A percentile compares a stretch with the other conserved stretches of the same genome.
phyloP scores from a whole-genome alignment of 371 early-diverging fungal species.

The Syncephalis plumigaleata region DNA sequence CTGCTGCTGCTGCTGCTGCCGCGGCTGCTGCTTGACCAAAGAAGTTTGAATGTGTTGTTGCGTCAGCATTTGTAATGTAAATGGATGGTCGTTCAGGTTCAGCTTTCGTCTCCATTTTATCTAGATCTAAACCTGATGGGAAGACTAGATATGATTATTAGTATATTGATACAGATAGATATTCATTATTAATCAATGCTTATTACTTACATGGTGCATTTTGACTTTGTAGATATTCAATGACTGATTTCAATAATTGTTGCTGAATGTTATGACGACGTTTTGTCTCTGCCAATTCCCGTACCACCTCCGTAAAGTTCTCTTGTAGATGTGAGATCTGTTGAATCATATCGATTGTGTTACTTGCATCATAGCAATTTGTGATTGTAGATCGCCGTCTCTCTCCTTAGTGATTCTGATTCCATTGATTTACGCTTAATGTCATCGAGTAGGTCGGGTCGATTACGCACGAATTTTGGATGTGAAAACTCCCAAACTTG shows the following conservation, averaged over 20 bases:
- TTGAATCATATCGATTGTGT: constrained; percentile 52
- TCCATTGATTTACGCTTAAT: constrained; percentile 79
- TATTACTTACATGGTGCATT: neutral
- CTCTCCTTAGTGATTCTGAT: constrained; percentile 45
- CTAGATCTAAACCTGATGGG: constrained; percentile 20
- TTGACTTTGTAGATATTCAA: constrained; percentile 30
- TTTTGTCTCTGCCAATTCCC: constrained; percentile 50
- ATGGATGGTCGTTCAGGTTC: constrained; percentile 32
- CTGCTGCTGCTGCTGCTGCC: too few species aligned
- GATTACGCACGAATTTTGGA: constrained; percentile 58
- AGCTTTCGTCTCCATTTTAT: constrained; percentile 18
- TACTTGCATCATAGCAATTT: constrained; percentile 50
- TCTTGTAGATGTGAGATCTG: constrained; percentile 52
- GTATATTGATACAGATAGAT: neutral
- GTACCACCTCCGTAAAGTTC: constrained; percentile 37
- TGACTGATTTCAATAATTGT: constrained; percentile 28
- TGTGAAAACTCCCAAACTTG: constrained; percentile 90
- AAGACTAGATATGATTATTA: constrained; percentile 10
- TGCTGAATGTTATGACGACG: constrained; percentile 37
- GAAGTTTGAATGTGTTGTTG: constrained; percentile 12
- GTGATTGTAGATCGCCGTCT: constrained; percentile 49
- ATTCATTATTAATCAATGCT: neutral
- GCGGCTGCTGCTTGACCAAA: constrained; percentile 8
- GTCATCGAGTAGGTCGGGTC: constrained; percentile 62
- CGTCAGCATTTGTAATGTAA: constrained; percentile 33